phyloP scores from a whole-genome alignment of 2,329 filamentous ascomycete genomes.

The Beauveria asiatica region DNA sequence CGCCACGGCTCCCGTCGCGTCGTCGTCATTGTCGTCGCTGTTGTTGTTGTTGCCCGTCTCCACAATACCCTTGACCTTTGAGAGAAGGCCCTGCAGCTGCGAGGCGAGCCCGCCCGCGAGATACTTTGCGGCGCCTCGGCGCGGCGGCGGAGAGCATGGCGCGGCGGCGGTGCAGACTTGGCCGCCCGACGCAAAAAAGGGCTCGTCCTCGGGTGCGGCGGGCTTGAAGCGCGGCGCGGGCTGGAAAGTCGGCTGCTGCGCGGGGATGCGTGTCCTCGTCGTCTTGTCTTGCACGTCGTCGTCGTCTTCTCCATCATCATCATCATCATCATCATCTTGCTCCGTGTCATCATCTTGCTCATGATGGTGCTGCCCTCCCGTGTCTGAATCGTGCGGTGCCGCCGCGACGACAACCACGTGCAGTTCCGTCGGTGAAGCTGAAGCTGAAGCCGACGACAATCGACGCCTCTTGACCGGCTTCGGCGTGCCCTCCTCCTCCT shows the following conservation, averaged over 20 bases:
- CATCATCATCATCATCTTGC: slow-evolving; percentile 9
- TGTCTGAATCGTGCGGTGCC: not conserved
- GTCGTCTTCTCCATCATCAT: slow-evolving; percentile 7
- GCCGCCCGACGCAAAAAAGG: slow-evolving; percentile 14
- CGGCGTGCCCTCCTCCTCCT: not conserved
- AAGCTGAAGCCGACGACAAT: not conserved
- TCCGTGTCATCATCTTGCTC: not conserved
- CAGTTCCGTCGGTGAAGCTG: not conserved
- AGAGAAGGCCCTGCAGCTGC: slow-evolving; percentile 32
- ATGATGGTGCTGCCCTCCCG: not conserved
- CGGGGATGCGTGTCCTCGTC: slow-evolving; percentile 11
- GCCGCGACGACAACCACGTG: not conserved
- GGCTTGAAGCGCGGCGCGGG: slow-evolving; percentile 32
- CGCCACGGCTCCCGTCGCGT: slow-evolving; percentile 10
- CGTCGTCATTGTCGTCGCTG: not conserved
- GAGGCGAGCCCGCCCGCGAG: slow-evolving; percentile 30
- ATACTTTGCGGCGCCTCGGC: slow-evolving; percentile 24
- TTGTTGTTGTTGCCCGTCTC: slow-evolving; percentile 13
- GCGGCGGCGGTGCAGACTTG: slow-evolving; percentile 9
- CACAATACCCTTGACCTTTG: slow-evolving; percentile 30
- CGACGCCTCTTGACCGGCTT: slow-evolving; percentile 18
- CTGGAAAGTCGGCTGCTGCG: slow-evolving; percentile 29
- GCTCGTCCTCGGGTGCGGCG: slow-evolving; percentile 12
- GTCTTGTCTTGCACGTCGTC: slow-evolving; percentile 9
- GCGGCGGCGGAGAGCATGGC: slow-evolving; percentile 27